A percentile compares a stretch with the other conserved stretches of the same genome.
Evolutionary conservation across 2,329 filamentous ascomycete genomes (phyloP).

Genomic region (Trichoderma sp.): DNA sequence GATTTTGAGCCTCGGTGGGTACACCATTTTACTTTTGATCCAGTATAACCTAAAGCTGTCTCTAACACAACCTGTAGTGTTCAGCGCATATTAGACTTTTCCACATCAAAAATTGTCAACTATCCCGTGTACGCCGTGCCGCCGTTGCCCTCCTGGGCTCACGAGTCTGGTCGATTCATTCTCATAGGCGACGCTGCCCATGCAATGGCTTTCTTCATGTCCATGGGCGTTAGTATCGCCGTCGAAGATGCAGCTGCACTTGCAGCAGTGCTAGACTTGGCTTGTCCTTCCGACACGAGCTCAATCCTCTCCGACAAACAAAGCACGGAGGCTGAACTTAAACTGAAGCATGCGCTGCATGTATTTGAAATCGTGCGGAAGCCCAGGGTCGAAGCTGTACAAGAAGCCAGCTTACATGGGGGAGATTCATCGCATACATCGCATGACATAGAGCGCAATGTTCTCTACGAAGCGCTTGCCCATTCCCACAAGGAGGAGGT

Average conservation of each 20-base stretch:
- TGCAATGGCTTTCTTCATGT: slow-evolving; percentile 25
- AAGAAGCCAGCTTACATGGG: slow-evolving; percentile 21
- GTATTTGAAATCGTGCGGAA: slow-evolving; percentile 19
- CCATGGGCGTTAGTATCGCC: slow-evolving; percentile 24
- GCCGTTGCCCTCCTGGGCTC: slow-evolving; percentile 19
- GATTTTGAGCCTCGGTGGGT: slow-evolving; percentile 17
- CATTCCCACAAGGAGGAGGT: neutral
- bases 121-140: slow-evolving; percentile 22
- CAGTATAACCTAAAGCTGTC: neutral
- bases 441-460: neutral
- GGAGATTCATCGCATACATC: slow-evolving; percentile 20
- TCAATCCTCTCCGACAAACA: neutral
- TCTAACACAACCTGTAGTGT: slow-evolving; percentile 2
- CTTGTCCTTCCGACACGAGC: neutral
- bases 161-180: slow-evolving; percentile 20
- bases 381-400: slow-evolving; percentile 19
- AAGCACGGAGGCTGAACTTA: neutral
- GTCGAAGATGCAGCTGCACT: slow-evolving; percentile 25
- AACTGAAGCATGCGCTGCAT: slow-evolving; percentile 7
- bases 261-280: slow-evolving; percentile 15
- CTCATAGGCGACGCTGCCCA: slow-evolving; percentile 23
- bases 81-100: slow-evolving; percentile 12
- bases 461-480: slow-evolving; percentile 19
- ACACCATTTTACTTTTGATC: neutral
- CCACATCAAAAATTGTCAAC: slow-evolving; percentile 21